These are phyloP conservation scores for Mariannaea elegans DNA, from an alignment of 2,329 filamentous ascomycete genomes.

Conservation along the genomic window DNA sequence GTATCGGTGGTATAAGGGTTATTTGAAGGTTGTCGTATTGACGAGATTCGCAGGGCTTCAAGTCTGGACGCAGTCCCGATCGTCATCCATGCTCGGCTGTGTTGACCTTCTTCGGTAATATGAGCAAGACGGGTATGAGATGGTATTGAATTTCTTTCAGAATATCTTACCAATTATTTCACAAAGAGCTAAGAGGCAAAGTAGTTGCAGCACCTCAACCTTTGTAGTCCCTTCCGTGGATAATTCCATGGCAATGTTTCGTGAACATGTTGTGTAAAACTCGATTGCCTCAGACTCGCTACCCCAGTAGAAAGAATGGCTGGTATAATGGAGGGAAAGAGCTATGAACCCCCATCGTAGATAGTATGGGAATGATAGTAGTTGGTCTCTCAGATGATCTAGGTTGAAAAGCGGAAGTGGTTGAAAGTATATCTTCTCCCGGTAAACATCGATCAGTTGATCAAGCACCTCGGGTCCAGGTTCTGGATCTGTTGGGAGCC, in stretches of 20 bases:
- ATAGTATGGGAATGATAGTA: slow-evolving; percentile 27
- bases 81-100: slow-evolving; percentile 36
- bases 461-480: slow-evolving; percentile 12
- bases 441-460: slow-evolving; percentile 27
- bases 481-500: slow-evolving; percentile 29
- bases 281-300: slow-evolving; percentile 30
- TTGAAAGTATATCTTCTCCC: slow-evolving; percentile 31
- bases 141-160: too few relatives aligned
- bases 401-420: slow-evolving; percentile 30
- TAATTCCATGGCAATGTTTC: slow-evolving; percentile 30
- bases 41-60: slow-evolving; percentile 23
- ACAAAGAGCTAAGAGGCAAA: slow-evolving; percentile 33
- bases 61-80: slow-evolving; percentile 33
- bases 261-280: slow-evolving; percentile 28
- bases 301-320: slow-evolving; percentile 27
- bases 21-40: not conserved
- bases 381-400: slow-evolving; percentile 13
- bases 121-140: rapidly evolving
- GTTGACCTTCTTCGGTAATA: slow-evolving; percentile 22
- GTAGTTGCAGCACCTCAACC: slow-evolving; percentile 28
- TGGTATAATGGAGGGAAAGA: slow-evolving; percentile 23
- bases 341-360: slow-evolving; percentile 33
- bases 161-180: slow-evolving; percentile 27
- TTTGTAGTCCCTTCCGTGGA: slow-evolving; percentile 20
- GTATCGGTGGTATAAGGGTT: slow-evolving; percentile 9